Percentiles rank a stretch among this genome's conserved stretches.
Conservation (phyloP, 495 filamentous ascomycete genomes). For the Glarea lozoyensis region DNA sequence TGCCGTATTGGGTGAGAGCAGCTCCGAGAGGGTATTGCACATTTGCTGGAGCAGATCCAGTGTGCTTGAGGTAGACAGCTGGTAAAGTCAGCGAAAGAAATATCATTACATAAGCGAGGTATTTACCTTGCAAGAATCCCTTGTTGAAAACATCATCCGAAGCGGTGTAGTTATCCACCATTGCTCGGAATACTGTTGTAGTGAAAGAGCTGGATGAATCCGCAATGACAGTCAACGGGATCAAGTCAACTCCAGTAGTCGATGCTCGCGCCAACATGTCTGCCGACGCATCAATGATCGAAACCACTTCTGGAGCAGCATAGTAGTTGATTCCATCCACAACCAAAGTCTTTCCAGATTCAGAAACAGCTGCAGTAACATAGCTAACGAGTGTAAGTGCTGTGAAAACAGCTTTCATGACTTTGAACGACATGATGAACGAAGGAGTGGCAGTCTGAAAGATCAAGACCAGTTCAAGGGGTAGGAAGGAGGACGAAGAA, state of each 20-base stretch:
- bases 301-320: constrained; percentile 10
- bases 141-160: constrained; percentile 4
- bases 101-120: too few species aligned
- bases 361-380: neutral
- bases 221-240: constrained; percentile 20
- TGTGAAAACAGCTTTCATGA: neutral
- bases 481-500: too few species aligned
- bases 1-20: constrained; percentile 12
- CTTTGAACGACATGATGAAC: neutral
- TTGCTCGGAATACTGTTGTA: constrained; percentile 4
- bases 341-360: constrained; percentile 8
- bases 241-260: constrained; percentile 15
- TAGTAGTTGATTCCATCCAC: constrained; percentile 19
- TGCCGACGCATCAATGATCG: constrained; percentile 8
- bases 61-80: constrained; percentile 18
- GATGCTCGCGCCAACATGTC: constrained; percentile 15
- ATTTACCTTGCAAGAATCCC: constrained; percentile 15
- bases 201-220: constrained; percentile 18
- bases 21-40: constrained; percentile 14
- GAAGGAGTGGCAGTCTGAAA: too few species aligned
- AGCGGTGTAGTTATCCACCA: constrained; percentile 4
- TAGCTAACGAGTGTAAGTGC: neutral
- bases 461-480: too few species aligned
- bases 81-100: constrained; percentile 3
- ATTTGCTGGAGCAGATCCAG: constrained; percentile 6